These are phyloP conservation scores for Chloris gayana DNA, from an alignment of 176 grass and related monocot species.

Conservation along the genomic window DNA sequence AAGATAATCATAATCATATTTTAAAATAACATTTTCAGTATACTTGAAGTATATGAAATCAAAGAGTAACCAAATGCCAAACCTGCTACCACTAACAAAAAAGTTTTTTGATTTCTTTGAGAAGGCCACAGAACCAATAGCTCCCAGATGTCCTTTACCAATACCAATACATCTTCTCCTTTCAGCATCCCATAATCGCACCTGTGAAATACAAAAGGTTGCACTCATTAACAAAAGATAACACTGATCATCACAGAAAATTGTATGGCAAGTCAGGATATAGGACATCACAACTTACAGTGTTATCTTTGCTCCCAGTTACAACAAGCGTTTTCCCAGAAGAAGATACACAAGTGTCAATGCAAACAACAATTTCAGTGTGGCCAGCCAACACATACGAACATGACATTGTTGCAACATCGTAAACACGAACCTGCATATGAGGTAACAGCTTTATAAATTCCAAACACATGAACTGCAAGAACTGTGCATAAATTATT, in stretches of 20 bases:
- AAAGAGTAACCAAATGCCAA: conserved; percentile 16
- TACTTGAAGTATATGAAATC: background rate
- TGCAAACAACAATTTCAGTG: conserved; percentile 91
- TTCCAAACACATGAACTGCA: conserved; percentile 22
- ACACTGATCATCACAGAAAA: background rate
- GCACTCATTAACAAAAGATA: conserved; percentile 19
- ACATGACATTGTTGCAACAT: conserved; percentile 84
- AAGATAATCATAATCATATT: background rate
- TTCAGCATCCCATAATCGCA: conserved; percentile 83
- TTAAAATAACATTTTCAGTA: conserved; percentile 26
- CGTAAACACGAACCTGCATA: conserved; percentile 84
- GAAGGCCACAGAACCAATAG: conserved; percentile 88
- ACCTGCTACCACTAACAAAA: conserved; percentile 96
- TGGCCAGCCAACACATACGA: conserved; percentile 85
- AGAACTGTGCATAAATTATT: conserved; percentile 18
- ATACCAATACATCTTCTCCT: conserved; percentile 76
- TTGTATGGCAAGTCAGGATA: background rate
- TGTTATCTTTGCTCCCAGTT: conserved; percentile 95
- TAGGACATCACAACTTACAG: conserved; percentile 57
- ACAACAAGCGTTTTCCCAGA: conserved; percentile 72
- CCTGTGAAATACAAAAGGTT: conserved; percentile 48
- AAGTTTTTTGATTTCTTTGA: conserved; percentile 85
- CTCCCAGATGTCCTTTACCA: conserved; percentile 85
- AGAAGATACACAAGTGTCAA: conserved; percentile 75
- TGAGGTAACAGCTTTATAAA: conserved; percentile 27